phyloP scores from a whole-genome alignment of 1,284 basidiomycete species.

The Cryptococcus neoformans region DNA sequence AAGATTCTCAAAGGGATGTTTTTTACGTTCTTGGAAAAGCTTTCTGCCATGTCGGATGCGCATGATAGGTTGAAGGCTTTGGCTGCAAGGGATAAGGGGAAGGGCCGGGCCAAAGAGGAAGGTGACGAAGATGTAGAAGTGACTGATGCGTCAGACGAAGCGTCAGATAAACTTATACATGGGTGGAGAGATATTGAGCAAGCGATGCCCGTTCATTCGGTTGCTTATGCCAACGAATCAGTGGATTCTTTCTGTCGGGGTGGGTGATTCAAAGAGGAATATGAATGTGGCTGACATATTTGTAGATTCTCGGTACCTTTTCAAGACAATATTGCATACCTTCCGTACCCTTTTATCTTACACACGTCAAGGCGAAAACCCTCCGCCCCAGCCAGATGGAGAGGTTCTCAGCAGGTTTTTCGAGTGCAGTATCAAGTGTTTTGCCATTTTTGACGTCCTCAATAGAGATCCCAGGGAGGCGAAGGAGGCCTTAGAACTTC shows the following conservation, averaged over 20 bases:
- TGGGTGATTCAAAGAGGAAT: constrained; percentile 39
- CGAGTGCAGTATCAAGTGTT: constrained; percentile 76
- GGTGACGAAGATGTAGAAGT: constrained; percentile 25
- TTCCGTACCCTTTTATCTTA: constrained; percentile 78
- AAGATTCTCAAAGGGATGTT: constrained; percentile 71
- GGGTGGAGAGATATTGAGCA: constrained; percentile 66
- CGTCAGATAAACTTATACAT: constrained; percentile 33
- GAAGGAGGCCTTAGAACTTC: constrained; percentile 82
- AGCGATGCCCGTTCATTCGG: constrained; percentile 69
- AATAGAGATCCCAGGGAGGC: constrained; percentile 68
- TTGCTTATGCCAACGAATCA: constrained; percentile 70
- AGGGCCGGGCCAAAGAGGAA: constrained; percentile 43
- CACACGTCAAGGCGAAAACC: constrained; percentile 74
- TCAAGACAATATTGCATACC: constrained; percentile 85
- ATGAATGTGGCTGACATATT: too few relatives aligned
- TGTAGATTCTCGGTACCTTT: constrained; percentile 76
- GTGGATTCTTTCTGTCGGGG: constrained; percentile 69
- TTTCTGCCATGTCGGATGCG: constrained; percentile 73
- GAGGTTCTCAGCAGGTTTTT: constrained; percentile 83
- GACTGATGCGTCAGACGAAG: constrained; percentile 18
- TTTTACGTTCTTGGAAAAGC: constrained; percentile 80
- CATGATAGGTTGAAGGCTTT: constrained; percentile 52
- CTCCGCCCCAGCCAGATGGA: constrained; percentile 69
- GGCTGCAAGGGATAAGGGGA: constrained; percentile 39
- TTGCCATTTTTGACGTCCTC: constrained; percentile 74